phyloP scores from a whole-genome alignment of 73 alveolate genomes.

The Effrenium voratum region DNA sequence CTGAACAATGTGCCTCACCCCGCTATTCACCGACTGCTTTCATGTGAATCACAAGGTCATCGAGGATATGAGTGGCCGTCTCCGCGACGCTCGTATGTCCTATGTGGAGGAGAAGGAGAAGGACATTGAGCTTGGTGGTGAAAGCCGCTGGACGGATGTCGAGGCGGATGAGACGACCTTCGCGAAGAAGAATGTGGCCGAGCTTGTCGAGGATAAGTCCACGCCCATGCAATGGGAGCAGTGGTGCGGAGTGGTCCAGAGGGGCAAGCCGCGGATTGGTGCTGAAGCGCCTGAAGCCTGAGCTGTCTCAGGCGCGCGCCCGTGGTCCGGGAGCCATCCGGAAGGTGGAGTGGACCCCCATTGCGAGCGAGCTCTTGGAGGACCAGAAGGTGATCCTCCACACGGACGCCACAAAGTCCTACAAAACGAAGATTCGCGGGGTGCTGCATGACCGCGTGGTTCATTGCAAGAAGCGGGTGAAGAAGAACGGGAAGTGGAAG shows the following conservation, averaged over 20 bases:
- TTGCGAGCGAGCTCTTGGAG: background rate
- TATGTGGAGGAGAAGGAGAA: background rate
- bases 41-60: background rate
- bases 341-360: background rate
- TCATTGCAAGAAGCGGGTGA: background rate
- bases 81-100: background rate
- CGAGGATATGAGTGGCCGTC: background rate
- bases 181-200: background rate
- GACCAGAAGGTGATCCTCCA: background rate
- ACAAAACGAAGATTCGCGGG: background rate
- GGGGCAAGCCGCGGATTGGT: background rate
- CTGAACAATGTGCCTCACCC: background rate
- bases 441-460: background rate
- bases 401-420: background rate
- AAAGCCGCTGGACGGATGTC: background rate
- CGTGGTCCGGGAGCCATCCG: background rate
- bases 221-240: background rate
- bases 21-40: background rate
- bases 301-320: background rate
- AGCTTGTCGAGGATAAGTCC: background rate
- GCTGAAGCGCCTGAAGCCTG: background rate
- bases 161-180: conserved; percentile 2
- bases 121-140: background rate
- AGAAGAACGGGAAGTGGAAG: background rate
- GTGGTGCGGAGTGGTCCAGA: background rate